Conservation (phyloP, 352 stramenopile species). For the Phytopythium mirpurense region DNA sequence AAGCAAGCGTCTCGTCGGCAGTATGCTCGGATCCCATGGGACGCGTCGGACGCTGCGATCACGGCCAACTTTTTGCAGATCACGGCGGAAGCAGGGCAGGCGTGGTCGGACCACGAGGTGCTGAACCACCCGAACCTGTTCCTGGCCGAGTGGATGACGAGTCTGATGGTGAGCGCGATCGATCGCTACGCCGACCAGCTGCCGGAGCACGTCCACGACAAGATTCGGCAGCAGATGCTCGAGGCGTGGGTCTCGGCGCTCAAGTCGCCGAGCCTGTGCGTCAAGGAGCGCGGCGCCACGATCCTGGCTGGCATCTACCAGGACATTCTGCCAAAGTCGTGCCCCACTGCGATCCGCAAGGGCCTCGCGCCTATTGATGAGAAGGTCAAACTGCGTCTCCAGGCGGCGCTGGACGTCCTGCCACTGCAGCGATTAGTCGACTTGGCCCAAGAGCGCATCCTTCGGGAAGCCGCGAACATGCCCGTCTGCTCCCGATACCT, state of each 20-base stretch:
- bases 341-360: slow-evolving; percentile 9
- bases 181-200: slow-evolving; percentile 36
- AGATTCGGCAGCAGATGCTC: slow-evolving; percentile 60
- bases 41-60: slow-evolving; percentile 61
- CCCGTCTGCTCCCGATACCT: slow-evolving; percentile 82
- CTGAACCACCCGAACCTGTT: slow-evolving; percentile 82
- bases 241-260: slow-evolving; percentile 79
- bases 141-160: slow-evolving; percentile 81
- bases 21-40: slow-evolving; percentile 83
- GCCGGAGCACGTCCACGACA: slow-evolving; percentile 31
- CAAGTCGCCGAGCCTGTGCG: slow-evolving; percentile 78
- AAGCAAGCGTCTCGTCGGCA: slow-evolving; percentile 61
- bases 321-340: slow-evolving; percentile 60
- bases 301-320: slow-evolving; percentile 76
- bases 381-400: slow-evolving; percentile 25
- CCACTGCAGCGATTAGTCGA: slow-evolving; percentile 66
- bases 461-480: slow-evolving; percentile 69
- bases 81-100: slow-evolving; percentile 52
- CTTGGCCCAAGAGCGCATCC: slow-evolving; percentile 67
- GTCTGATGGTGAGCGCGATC: slow-evolving; percentile 62
- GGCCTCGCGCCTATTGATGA: slow-evolving; percentile 15
- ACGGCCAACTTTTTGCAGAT: slow-evolving; percentile 70
- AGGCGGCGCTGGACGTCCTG: slow-evolving; percentile 40
- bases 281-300: slow-evolving; percentile 81
- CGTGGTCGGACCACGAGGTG: slow-evolving; percentile 82